Evolutionary conservation across 2,329 filamentous ascomycete genomes (phyloP).

Genomic region (Aspergillus spinulosporus): DNA sequence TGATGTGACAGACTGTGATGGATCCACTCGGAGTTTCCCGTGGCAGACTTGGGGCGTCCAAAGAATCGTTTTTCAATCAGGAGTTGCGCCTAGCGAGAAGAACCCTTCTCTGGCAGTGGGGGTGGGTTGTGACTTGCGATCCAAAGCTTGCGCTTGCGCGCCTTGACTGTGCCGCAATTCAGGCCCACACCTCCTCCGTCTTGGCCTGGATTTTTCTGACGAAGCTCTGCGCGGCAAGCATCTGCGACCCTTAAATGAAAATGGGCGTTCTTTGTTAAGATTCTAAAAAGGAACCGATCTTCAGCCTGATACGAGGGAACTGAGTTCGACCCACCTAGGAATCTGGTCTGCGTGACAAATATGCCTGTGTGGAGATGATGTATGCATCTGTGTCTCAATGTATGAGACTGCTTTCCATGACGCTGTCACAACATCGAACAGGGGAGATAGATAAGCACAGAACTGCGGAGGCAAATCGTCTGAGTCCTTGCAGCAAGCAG

Average conservation of each 20-base stretch:
- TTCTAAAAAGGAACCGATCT: constrained; percentile 13
- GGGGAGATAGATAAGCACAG: not conserved
- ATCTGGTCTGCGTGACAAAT: constrained; percentile 19
- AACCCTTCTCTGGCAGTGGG: not conserved
- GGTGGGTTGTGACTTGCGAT: not conserved
- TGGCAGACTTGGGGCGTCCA: not conserved
- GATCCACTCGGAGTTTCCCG: constrained; percentile 1
- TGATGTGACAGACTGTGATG: not conserved
- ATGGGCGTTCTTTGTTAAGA: not conserved
- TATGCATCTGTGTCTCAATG: not conserved
- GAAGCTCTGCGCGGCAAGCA: not conserved
- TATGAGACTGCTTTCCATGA: not conserved
- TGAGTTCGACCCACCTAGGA: not conserved
- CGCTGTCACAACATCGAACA: not conserved
- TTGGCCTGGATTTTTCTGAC: not conserved
- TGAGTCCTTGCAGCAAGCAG: constrained; percentile 7
- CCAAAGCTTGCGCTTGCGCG: constrained; percentile 19
- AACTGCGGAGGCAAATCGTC: not conserved
- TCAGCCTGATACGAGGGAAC: constrained; percentile 15
- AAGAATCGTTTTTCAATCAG: not conserved
- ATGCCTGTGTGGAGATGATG: constrained; percentile 7
- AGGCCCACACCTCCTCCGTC: constrained; percentile 3
- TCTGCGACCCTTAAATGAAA: not conserved
- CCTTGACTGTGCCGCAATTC: constrained; percentile 26
- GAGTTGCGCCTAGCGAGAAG: not conserved